These are phyloP conservation scores for Acer yangbiense DNA, from an alignment of 345 rosid genomes.

Conservation along the genomic window DNA sequence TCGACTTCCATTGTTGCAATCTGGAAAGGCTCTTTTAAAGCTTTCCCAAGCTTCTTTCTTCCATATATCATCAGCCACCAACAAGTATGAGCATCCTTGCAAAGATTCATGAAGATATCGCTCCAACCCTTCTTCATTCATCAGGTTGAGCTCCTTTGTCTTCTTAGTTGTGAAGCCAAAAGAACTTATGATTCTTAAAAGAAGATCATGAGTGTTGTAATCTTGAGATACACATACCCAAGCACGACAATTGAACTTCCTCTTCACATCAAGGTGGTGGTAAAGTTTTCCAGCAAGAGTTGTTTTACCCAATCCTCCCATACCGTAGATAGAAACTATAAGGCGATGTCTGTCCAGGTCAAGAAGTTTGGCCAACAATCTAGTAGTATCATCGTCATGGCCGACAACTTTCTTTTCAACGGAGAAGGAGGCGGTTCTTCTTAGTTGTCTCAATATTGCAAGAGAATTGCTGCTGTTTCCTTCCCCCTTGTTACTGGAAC, in stretches of 20 bases:
- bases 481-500: neutral
- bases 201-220: slow-evolving; percentile 14
- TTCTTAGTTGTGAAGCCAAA: neutral
- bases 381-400: neutral
- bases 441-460: slow-evolving; percentile 21
- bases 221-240: slow-evolving; percentile 34
- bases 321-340: slow-evolving; percentile 29
- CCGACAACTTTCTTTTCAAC: neutral
- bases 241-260: slow-evolving; percentile 21
- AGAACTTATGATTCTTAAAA: slow-evolving; percentile 19
- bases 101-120: slow-evolving; percentile 14
- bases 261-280: slow-evolving; percentile 13
- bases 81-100: slow-evolving; percentile 13
- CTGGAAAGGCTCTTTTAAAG: slow-evolving; percentile 26
- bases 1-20: slow-evolving; percentile 25
- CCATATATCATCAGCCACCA: slow-evolving; percentile 36
- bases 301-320: slow-evolving; percentile 36
- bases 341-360: slow-evolving; percentile 12
- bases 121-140: slow-evolving; percentile 12
- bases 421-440: slow-evolving; percentile 23
- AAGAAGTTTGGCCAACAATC: slow-evolving; percentile 25
- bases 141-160: slow-evolving; percentile 1
- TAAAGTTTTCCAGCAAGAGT: slow-evolving; percentile 30
- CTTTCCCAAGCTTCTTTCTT: slow-evolving; percentile 25
- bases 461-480: neutral